Percentiles rank a stretch among this genome's conserved stretches.
phyloP scores from a whole-genome alignment of 768 basidiomycete genomes.

The Leccinum variicolor region DNA sequence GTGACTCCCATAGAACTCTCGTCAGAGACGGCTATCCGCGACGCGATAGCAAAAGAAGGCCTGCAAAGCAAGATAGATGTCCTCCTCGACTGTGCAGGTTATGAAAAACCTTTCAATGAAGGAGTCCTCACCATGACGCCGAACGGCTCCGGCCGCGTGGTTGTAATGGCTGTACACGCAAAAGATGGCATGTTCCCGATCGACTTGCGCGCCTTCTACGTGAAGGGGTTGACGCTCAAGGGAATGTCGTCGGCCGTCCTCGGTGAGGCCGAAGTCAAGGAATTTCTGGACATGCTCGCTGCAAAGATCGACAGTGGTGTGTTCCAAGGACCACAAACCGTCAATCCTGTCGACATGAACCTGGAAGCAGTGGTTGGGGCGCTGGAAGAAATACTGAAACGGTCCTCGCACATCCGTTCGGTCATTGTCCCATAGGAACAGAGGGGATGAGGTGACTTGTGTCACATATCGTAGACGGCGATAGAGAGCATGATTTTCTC shows the following conservation, averaged over 20 bases:
- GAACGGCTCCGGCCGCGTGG: conserved; percentile 30
- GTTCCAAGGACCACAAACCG: conserved; percentile 26
- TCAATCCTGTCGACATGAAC: conserved; percentile 23
- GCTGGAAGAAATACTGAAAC: conserved; percentile 23
- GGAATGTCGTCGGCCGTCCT: conserved; percentile 31
- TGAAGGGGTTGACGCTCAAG: conserved; percentile 29
- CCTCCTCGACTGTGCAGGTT: conserved; percentile 33
- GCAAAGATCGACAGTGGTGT: conserved; percentile 29
- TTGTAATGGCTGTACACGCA: conserved; percentile 35
- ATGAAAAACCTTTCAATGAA: conserved; percentile 32
- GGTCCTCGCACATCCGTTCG: conserved; percentile 28
- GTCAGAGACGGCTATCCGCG: conserved; percentile 30
- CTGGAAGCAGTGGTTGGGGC: conserved; percentile 17
- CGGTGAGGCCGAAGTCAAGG: conserved; percentile 21
- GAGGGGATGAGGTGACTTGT: not conserved
- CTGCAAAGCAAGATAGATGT: conserved; percentile 33
- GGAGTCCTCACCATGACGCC: conserved; percentile 33
- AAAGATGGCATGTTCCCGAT: conserved; percentile 30
- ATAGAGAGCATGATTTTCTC: not conserved
- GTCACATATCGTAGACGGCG: not conserved
- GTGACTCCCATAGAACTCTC: conserved; percentile 32
- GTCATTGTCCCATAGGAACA: conserved; percentile 24
- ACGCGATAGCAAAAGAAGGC: conserved; percentile 23
- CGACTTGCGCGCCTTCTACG: conserved; percentile 31
- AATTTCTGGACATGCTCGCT: conserved; percentile 27